These are phyloP conservation scores for Trypanosoma cruzi DNA, from an alignment of 208 protist genomes.

Conservation along the genomic window DNA sequence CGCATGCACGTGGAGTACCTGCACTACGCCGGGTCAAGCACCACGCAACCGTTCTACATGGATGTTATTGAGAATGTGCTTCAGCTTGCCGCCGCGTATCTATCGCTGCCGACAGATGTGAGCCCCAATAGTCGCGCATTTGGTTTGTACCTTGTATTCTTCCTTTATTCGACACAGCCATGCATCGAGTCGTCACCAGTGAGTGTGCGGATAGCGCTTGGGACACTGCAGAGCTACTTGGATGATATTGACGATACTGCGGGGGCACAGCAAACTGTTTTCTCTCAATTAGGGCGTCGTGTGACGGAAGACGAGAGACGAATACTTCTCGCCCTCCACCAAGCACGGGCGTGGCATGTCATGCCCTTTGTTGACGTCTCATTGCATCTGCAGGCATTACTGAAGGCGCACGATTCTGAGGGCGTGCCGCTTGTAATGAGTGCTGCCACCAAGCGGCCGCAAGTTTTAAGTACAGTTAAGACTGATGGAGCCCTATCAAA, in stretches of 20 bases:
- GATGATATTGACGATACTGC: constrained; percentile 21
- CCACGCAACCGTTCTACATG: constrained; percentile 46
- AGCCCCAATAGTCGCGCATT: constrained; percentile 57
- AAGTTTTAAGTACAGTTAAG: background rate
- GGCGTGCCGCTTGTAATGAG: constrained; percentile 37
- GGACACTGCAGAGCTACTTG: constrained; percentile 18
- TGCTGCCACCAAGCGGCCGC: background rate
- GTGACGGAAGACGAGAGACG: constrained; percentile 31
- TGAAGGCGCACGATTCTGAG: constrained; percentile 38
- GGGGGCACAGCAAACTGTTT: background rate
- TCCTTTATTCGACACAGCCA: constrained; percentile 71
- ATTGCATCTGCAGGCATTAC: constrained; percentile 31
- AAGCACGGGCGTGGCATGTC: constrained; percentile 40
- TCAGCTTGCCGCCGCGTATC: constrained; percentile 59
- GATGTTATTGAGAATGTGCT: constrained; percentile 57
- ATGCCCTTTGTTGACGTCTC: constrained; percentile 44
- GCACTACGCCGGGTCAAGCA: constrained; percentile 63
- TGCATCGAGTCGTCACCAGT: constrained; percentile 16
- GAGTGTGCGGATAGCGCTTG: constrained; percentile 8
- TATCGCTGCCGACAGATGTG: constrained; percentile 46
- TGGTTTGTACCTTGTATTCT: constrained; percentile 59
- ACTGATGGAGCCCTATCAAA: constrained; percentile 6
- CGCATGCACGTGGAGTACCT: constrained; percentile 58
- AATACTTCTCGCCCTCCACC: constrained; percentile 30
- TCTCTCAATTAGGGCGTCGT: constrained; percentile 16